Conservation (phyloP, 257 asterid genomes). For the Scutellaria minor region DNA sequence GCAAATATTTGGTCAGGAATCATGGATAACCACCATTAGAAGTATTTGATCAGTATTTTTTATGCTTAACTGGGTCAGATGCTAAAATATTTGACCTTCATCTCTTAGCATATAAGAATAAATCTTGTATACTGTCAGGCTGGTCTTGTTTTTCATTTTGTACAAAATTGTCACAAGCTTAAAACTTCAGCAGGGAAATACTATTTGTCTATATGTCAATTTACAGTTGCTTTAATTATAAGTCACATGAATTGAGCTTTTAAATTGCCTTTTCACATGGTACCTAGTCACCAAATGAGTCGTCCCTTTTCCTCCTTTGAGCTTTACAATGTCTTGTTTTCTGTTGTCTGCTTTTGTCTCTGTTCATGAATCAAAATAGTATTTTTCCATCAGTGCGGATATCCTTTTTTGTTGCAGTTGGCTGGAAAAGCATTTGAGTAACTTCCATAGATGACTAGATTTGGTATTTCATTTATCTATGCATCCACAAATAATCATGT, state of each 20-base stretch:
- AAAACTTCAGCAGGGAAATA: slow-evolving; percentile 3
- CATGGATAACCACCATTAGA: background rate
- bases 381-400: slow-evolving; percentile 5
- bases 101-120: slow-evolving; percentile 11
- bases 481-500: background rate
- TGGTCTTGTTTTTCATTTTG: slow-evolving; percentile 7
- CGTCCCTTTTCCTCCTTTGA: slow-evolving; percentile 1
- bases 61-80: slow-evolving; percentile 7
- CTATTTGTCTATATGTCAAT: background rate
- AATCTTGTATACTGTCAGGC: background rate
- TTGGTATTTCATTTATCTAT: slow-evolving; percentile 21
- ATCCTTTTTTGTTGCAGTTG: background rate
- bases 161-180: slow-evolving; percentile 8
- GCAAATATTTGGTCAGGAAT: background rate
- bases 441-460: slow-evolving; percentile 18
- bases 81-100: slow-evolving; percentile 10
- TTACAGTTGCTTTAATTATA: background rate
- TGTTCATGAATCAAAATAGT: background rate
- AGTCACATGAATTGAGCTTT: slow-evolving; percentile 4
- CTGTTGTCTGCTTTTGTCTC: slow-evolving; percentile 1
- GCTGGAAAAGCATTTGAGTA: slow-evolving; percentile 17
- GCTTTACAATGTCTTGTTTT: background rate
- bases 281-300: slow-evolving; percentile 7
- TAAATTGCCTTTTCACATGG: background rate
- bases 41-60: background rate